Evolutionary conservation across 345 rosid species (phyloP), one percentile per base, ranked within the genome.

Genomic region (Eutrema yunnanense): DNA sequence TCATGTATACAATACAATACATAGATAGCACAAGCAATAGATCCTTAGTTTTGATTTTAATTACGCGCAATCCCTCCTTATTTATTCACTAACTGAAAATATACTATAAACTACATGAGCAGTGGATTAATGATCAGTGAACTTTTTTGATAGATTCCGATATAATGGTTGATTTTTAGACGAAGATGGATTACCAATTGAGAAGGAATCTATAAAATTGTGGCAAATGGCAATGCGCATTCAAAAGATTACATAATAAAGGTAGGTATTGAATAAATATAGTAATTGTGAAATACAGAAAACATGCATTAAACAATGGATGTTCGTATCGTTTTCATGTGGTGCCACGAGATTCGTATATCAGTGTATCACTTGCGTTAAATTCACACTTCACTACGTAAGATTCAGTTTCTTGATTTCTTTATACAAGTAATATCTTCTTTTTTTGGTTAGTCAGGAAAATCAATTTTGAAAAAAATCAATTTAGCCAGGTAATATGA

Each of bases 281-380:
- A 42, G 4, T 5, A 52, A 12, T 10, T 44, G 63, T 67, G 27
- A 53, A 69, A 56, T 76, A 58, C 80, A 77, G 68, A 72, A 77
- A 71, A 77, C 80, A 77, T 71, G 76, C 80, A 71, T 54, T 48
- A 76, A 70, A 69, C 75, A 70, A 69, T 69, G 79, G 75, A 69
- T 75, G 70, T 34, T 70, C 30, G 65, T 69, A 47, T 70, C 75
- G 63, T 32, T 71, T 71, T 57, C 62, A 42, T 40, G 48, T 67
- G 56, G 43, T 60, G 69, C 11, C 7, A 59, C 56, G 6, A 42
- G 68, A 67, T 75, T 68, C 33, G 49, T 43, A 68, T 58, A 77
- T 65, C 57, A 61, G 49, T 43, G 61, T 58, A 77, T 65, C 57
- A 61, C 27, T 48, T 77, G 76, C 72, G 37, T 71, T 58, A 50